Evolutionary conservation across 2,329 filamentous ascomycete species (phyloP).

Genomic region (Nemania serpens): DNA sequence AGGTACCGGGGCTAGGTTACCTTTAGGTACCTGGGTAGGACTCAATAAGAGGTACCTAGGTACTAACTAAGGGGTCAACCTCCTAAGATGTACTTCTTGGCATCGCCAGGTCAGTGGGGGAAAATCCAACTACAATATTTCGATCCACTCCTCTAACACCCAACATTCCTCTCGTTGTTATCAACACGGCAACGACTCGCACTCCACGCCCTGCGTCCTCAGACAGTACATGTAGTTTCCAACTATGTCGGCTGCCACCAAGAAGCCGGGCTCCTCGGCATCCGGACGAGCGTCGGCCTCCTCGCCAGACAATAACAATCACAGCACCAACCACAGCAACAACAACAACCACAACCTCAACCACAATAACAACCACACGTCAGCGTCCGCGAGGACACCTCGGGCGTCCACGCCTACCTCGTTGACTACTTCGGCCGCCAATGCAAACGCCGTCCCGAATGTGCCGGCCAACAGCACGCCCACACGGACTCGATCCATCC

Average conservation of each 20-base stretch:
- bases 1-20: no score
- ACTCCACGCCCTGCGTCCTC: conserved; percentile 19
- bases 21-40: no score
- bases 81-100: no score
- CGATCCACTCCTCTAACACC: not conserved
- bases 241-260: conserved; percentile 57
- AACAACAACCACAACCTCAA: no score
- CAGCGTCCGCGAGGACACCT: conserved; percentile 47
- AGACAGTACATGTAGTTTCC: conserved; percentile 23
- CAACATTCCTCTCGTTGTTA: conserved; percentile 22
- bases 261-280: conserved; percentile 56
- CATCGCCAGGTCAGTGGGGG: no score
- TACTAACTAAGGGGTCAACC: no score
- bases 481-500: conserved; percentile 68
- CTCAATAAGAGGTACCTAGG: no score
- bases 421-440: conserved; percentile 39
- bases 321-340: no score
- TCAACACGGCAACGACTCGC: not conserved
- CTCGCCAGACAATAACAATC: conserved; percentile 44
- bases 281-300: conserved; percentile 52
- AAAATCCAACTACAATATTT: no score
- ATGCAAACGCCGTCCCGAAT: conserved; percentile 45
- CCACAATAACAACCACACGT: conserved; percentile 41
- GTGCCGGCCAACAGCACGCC: conserved; percentile 45
- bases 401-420: conserved; percentile 57